Conservation (phyloP, 208 protist genomes). For the Acanthamoeba sp. region DNA sequence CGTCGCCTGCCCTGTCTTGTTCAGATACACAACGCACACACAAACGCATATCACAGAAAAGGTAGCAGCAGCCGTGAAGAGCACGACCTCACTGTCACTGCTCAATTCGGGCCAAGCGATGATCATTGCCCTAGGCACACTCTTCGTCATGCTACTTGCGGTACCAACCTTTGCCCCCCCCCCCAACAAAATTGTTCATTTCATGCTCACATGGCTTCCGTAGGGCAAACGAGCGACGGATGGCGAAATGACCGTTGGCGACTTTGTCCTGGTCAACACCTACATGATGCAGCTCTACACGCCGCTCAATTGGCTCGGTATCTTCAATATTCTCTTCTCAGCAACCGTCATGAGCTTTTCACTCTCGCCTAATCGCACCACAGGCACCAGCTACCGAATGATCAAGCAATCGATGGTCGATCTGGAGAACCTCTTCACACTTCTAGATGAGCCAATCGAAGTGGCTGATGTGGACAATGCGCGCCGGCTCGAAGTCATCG, state of each 20-base stretch:
- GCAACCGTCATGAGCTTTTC: neutral
- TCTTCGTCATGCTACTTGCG: slow-evolving; percentile 87
- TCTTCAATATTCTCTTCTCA: neutral
- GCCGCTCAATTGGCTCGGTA: slow-evolving; percentile 84
- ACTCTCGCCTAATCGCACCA: neutral
- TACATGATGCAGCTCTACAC: slow-evolving; percentile 89
- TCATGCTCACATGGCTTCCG: neutral
- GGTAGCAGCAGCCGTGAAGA: slow-evolving; percentile 84
- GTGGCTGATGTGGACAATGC: slow-evolving; percentile 45
- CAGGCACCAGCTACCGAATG: slow-evolving; percentile 88
- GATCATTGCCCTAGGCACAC: slow-evolving; percentile 85
- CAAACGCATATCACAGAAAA: slow-evolving; percentile 79
- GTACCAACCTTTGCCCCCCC: neutral
- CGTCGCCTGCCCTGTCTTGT: neutral
- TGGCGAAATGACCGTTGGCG: slow-evolving; percentile 87
- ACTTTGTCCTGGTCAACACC: slow-evolving; percentile 90
- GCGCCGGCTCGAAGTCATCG: neutral
- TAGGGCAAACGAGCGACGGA: slow-evolving; percentile 34
- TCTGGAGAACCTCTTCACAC: slow-evolving; percentile 88
- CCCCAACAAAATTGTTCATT: neutral
- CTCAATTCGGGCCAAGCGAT: slow-evolving; percentile 89
- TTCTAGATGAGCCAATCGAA: slow-evolving; percentile 47
- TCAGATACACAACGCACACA: too few relatives aligned
- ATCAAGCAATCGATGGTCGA: slow-evolving; percentile 88
- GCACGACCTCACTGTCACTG: slow-evolving; percentile 72